Base-by-base conservation (phyloP, 176 grass and related monocot species). In the Aegilops umbellulata region DNA sequence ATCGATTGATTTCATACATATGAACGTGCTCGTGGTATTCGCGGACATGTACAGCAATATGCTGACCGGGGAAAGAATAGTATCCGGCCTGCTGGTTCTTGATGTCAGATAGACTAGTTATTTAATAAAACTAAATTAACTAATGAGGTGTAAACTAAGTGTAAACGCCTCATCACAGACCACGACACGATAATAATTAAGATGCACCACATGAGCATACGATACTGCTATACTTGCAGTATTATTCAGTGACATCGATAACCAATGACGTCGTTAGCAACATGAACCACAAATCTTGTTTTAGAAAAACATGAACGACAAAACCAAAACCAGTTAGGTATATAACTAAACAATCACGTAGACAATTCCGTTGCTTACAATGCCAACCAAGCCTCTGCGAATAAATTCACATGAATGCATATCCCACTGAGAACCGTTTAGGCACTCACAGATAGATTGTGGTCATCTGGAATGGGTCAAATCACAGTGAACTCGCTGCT, bases 1-100 rank as follows among this genome's bases (percentile, higher is more conserved):
- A 74, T 87, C 44, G 17, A 74, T 60, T 74, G 16, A 74, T 83
- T 78, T 80, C 30, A 61, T 20, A 68, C 13, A 79, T 67, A 55
- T 34, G 75, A 66, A 83, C 81, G 68, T 87, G 85, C 76, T 60
- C n/a, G 68, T 60, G 15, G 80, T 80, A 68, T 63, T 77, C 27
- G 42, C 65, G 66, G 22, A 67, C 71, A 79, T 30, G 47, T 78
- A 44, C 14, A 57, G 27, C 76, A 34, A 49, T 68, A 55, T 51
- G 58, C 82, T 79, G 66, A 26, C 41, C 68, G 44, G 53, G 75
- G 42, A 60, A 76, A 83, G 53, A 87, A 80, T 22, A 83, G 62
- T 27, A 87, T 84, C 75, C 49, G 12, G 68, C 66, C 65, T 87
- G 80, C 70, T 82, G 36, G 70, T 66, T 75, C 74, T 60, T 74